Conservation (phyloP, 2,329 filamentous ascomycete species). For the Ophiostoma sp. region DNA sequence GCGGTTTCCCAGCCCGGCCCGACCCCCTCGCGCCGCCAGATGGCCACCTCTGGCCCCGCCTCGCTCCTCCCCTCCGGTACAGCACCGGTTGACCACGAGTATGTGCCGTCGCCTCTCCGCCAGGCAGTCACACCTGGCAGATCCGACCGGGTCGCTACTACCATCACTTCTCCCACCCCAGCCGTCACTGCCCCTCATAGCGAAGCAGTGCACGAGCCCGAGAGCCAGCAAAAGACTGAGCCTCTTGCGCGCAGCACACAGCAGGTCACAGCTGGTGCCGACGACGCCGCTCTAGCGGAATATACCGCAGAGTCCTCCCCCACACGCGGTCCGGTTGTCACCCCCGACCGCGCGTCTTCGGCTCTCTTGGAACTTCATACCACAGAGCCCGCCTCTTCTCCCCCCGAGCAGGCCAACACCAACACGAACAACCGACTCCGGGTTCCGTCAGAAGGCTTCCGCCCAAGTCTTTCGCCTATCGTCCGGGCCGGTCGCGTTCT, state of each 20-base stretch:
- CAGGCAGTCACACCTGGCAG: slow-evolving; percentile 8
- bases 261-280: slow-evolving; percentile 1
- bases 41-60: background rate
- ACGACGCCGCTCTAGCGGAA: background rate
- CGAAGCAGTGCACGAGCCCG: background rate
- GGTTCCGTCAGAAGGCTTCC: slow-evolving; percentile 32
- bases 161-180: background rate
- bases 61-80: background rate
- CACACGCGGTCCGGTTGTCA: background rate
- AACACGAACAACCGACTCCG: slow-evolving; percentile 28
- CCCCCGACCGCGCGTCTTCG: background rate
- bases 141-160: background rate
- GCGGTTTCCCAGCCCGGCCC: background rate
- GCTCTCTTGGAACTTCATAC: background rate
- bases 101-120: slow-evolving; percentile 10
- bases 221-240: background rate
- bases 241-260: background rate
- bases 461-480: slow-evolving; percentile 51
- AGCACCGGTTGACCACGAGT: background rate
- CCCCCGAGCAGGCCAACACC: background rate
- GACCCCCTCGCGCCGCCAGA: slow-evolving; percentile 6
- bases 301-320: slow-evolving; percentile 3
- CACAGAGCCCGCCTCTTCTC: background rate
- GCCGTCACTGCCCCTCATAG: slow-evolving; percentile 6
- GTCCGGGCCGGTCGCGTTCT: slow-evolving; percentile 53